Evolutionary conservation across 2,329 filamentous ascomycete species (phyloP), one percentile per base, ranked within the genome.

Genomic region (Fusarium compactum): DNA sequence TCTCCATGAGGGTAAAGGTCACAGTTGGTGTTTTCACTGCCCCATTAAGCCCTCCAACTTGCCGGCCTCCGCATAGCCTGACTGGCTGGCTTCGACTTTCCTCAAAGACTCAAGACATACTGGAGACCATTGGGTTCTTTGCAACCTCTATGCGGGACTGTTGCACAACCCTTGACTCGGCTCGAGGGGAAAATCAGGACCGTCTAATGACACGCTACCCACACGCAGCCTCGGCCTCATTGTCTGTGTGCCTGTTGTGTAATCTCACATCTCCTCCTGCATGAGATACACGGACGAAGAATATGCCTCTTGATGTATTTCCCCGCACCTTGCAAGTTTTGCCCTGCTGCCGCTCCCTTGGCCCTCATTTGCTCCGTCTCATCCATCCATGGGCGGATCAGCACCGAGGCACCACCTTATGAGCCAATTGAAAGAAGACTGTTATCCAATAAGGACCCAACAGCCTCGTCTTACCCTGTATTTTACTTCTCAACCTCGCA

Each of bases 281-380:
- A 71, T 58, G 55, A 62, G 59, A 70, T 58, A 63, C 53, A 53
- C 38, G 24, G 46, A 44, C 58, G 52, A 44, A 34, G 22, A 51
- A 60, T 51, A 60, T 62, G 59, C 57, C 58, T 64, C 47, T 44
- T 48, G 22, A 50, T 67, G 55, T 53, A 44, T 56, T 73, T 72
- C 73, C 73, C 73, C 73, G 71, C 73, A 75, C 65, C 60, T 54
- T 52, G 62, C 59, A 62, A 66, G 55, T 54, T 54, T 57, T 65
- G 46, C 54, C 40, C 48, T 46, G 61, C 56, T 55, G 59, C 18
- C 29, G 65, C 53, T 57, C 48, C 62, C 65, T 62, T 65, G 67
- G 64, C 45, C 46, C 20, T 58, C 46, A 58, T 55, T 54, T 48
- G 51, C 57, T 62, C 57, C 57, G 59, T 58, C 58, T 65, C 61